Base-by-base conservation (phyloP, 495 filamentous ascomycete species). In the Endocarpon pusillum region DNA sequence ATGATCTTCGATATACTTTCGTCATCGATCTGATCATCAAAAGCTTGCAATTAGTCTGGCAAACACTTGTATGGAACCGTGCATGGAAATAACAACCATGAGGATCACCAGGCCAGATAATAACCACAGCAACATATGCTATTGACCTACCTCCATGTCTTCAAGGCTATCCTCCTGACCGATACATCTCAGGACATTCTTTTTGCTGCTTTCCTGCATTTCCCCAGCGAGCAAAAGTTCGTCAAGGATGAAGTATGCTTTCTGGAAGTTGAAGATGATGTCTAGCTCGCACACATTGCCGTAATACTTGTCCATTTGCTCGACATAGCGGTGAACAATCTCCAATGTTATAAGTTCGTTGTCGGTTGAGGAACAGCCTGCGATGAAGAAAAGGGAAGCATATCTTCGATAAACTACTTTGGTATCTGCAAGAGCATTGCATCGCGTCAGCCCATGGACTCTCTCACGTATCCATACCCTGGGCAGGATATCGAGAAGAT, bases 251-350 rank as follows among this genome's bases (percentile, higher is more conserved):
- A 91, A 94, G 56, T 99, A 99, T 35, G 91, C 89, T 62, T 96
- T 96, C 52, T 94, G 89, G 55, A 96, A 96, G 57, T 96, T 96
- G 69, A 99, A 99, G 48, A 96, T 94, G 51, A 97, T 89, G 48
- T 97, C 89, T 43, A 97, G 65, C 64, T 99, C 91, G 72, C 89
- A 99, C 38, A 99, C 89, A 58, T 99, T 99, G 54, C 89, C 89
- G 53, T 99, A 99, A 66, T 96, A 99, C 54, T 96, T 99, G 67
- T 99, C 89, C 89, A 96, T 99, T 61, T 96, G 89, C 56, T 99
- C 89, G 32, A 96, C 89, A 54, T 94, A 96, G 45, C 89, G 82
- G 59, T 99, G 89, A 32, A 99, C 87, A 52, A 96, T 83, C 55
- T 99, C 89, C 43, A 99, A 78, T 21, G 82, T 93, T 54, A 96